Evolutionary conservation across 2,329 filamentous ascomycete species (phyloP).

Genomic region (Botrytis fabae): DNA sequence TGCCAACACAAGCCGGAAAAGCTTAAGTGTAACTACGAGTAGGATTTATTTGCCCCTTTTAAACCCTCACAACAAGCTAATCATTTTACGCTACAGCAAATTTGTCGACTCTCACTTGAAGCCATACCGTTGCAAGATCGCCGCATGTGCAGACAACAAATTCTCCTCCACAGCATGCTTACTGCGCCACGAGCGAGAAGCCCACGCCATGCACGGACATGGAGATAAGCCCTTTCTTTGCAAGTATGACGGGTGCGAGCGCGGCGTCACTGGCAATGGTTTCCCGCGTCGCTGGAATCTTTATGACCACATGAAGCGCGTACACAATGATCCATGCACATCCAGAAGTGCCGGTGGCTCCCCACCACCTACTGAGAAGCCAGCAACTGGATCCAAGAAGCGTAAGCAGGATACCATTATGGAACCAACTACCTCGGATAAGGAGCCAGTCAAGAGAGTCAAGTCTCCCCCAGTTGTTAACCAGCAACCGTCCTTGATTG

Average conservation of each 20-base stretch:
- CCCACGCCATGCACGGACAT: conserved; percentile 92
- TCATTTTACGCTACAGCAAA: conserved; percentile 62
- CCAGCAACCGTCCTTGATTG: conserved; percentile 35
- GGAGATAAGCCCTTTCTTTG: conserved; percentile 91
- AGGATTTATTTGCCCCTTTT: conserved; percentile 46
- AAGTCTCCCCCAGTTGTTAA: conserved; percentile 33
- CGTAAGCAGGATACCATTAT: conserved; percentile 37
- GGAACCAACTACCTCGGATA: conserved; percentile 32
- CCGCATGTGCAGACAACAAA: conserved; percentile 77
- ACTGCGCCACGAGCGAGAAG: conserved; percentile 91
- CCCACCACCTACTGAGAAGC: conserved; percentile 30
- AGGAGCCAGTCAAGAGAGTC: conserved; percentile 33
- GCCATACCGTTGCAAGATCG: conserved; percentile 91
- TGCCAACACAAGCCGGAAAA: conserved; percentile 93
- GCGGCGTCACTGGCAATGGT: conserved; percentile 77
- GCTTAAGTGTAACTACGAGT: conserved; percentile 99
- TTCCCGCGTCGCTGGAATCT: conserved; percentile 96
- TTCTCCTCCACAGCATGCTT: conserved; percentile 96
- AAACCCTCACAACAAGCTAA: conserved; percentile 32
- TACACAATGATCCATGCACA: conserved; percentile 60
- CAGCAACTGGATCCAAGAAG: conserved; percentile 35
- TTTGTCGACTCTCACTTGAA: conserved; percentile 96
- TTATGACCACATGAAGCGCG: conserved; percentile 94
- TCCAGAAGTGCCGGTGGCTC: conserved; percentile 30
- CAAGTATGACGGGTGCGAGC: conserved; percentile 83